Evolutionary conservation across 2,329 filamentous ascomycete genomes (phyloP), one percentile per base, ranked within the genome.

Genomic region (Neofusicoccum ribis): DNA sequence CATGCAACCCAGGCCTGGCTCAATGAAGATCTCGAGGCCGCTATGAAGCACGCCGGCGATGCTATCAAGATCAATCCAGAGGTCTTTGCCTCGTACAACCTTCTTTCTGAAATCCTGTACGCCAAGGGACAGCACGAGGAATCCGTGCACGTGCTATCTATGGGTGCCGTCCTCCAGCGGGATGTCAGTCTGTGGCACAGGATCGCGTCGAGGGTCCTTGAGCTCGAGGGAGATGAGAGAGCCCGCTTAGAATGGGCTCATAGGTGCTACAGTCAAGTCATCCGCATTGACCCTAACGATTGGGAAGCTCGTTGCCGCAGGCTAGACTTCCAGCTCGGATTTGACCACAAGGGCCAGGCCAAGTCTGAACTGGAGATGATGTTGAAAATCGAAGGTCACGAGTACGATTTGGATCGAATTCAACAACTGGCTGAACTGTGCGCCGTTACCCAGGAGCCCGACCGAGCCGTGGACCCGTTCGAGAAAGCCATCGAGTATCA

Each of bases 1-100:
- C 82, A 85, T 71, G 91, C 91, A 3, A 91, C 88, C 66, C 83
- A 88, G 66, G 86, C 88, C 4, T 93, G 89, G 72, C 82, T 92
- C 66, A 81, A 84, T 9, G 82, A 84, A 31, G 82, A 89, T 20
- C 88, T 89, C 68, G 82, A 86, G 5, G 80, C 83, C 2, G 76
- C 76, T 14, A 71, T 76, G 31, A 69, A 72, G 5, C 73, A 71
- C 63, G 73, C 73, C 3, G 70, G 74, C 17, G 70, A 73, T 64
- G 76, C 76, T 11, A 74, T 78, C 46, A 72, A 76, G 67, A 65
- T 74, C 12, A 89, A 89, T 69, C 86, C 87, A 0, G 86, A 89
- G 72, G 85, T 89, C 68, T 88, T 86, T 72, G 80, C 82, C 34
- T 85, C 86, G 14, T 85, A 89, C 76, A 85, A 82, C 61, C 77